Conservation (phyloP, 371 early-diverging fungal species). For the Apophysomyces elegans region DNA sequence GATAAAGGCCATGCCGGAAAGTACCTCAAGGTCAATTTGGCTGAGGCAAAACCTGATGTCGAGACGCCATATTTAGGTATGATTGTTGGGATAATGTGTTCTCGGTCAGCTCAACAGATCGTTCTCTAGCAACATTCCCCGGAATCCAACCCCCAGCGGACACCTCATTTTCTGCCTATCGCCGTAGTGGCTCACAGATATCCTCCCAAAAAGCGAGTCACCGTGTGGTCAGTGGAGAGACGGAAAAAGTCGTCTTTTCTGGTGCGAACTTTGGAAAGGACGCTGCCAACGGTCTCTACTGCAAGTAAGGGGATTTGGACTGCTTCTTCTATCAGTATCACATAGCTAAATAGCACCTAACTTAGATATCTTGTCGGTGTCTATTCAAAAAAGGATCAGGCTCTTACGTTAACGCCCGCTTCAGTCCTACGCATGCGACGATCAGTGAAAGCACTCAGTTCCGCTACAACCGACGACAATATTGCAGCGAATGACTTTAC, state of each 20-base stretch:
- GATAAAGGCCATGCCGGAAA: slow-evolving; percentile 1
- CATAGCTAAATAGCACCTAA: background rate
- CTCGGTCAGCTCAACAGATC: background rate
- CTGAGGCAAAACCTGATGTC: background rate
- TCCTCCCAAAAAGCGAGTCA: slow-evolving; percentile 26
- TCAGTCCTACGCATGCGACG: slow-evolving; percentile 70
- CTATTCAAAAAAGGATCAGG: slow-evolving; percentile 64
- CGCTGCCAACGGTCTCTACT: slow-evolving; percentile 44
- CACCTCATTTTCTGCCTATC: slow-evolving; percentile 37
- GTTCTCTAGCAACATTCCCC: background rate
- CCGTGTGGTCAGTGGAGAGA: slow-evolving; percentile 66
- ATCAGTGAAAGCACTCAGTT: slow-evolving; percentile 66
- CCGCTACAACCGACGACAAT: slow-evolving; percentile 18
- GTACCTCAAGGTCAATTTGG: background rate
- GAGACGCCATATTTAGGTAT: background rate
- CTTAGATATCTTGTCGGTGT: slow-evolving; percentile 80
- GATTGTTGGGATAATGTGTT: background rate
- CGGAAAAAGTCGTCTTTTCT: slow-evolving; percentile 74
- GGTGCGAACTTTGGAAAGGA: slow-evolving; percentile 70
- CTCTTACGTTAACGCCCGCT: slow-evolving; percentile 68
- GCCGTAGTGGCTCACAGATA: slow-evolving; percentile 17
- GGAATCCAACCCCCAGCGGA: slow-evolving; percentile 14
- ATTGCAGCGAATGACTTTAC: slow-evolving; percentile 25
- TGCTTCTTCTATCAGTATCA: background rate
- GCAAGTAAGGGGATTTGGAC: slow-evolving; percentile 48